phyloP scores from a whole-genome alignment of 352 stramenopile species.

The Phytopythium montanum region DNA sequence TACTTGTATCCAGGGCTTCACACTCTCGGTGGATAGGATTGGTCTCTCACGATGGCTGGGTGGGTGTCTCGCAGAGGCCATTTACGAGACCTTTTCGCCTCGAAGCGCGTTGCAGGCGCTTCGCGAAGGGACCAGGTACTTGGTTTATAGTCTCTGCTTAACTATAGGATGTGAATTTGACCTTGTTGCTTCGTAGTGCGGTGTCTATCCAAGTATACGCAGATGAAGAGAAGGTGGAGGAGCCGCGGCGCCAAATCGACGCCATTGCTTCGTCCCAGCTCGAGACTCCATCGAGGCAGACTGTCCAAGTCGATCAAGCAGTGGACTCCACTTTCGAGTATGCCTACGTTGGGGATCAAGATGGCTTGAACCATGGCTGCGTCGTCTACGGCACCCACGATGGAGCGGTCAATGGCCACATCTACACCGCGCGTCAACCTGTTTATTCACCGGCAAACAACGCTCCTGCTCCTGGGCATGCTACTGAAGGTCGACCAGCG shows the following conservation, averaged over 20 bases:
- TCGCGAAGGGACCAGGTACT: constrained; percentile 39
- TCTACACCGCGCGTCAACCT: background rate
- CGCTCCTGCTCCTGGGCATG: background rate
- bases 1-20: background rate
- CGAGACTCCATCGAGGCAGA: background rate
- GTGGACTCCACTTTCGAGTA: background rate
- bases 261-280: background rate
- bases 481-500: background rate
- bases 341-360: background rate
- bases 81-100: constrained; percentile 68
- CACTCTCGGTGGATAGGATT: background rate
- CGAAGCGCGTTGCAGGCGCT: constrained; percentile 34
- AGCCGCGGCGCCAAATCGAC: background rate
- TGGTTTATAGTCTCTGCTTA: background rate
- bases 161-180: background rate
- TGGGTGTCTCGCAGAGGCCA: constrained; percentile 23
- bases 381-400: background rate
- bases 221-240: background rate
- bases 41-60: background rate
- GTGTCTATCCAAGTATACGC: background rate
- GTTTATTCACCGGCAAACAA: background rate
- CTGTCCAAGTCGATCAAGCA: background rate
- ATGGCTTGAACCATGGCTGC: background rate
- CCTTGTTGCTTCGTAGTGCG: background rate
- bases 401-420: background rate